Base-by-base conservation (phyloP, 23 red algal species). In the Agarophyton chilense region DNA sequence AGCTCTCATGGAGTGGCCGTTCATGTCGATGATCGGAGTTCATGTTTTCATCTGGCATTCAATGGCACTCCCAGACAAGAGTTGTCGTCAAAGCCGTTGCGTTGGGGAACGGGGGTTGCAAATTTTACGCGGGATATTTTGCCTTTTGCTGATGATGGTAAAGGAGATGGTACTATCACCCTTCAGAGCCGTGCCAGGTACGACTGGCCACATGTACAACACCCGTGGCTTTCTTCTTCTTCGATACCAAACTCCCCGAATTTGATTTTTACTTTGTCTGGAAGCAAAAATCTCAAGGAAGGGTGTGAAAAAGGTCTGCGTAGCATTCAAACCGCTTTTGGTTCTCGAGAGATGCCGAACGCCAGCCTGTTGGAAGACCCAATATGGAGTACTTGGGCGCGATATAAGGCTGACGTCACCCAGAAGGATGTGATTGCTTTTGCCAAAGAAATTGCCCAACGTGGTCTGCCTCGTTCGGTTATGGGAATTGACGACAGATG, bases 311-410 rank as follows among this genome's bases (percentile, higher is more conserved):
- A 71, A 62, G 45, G 78, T 50, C 35, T 80, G 29, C 33, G 50
- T 39, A 50, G 46, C 43, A 19, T 87, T 17, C 64, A 44, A 1
- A 46, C 62, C 3, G 82, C 61, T 16, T 72, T 49, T 38, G 65
- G 66, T 18, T 60, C 83, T 21, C 64, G 62, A 18, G 55, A 58
- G 13, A 62, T 74, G 38, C 51, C 71, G 42, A 56, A 42, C 66
- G 52, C 70, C 42, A 21, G 60, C 35, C 47, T 94, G 75, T 54
- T 98, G 54, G 29, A 89, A 38, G 25, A 91, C 54, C 86, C 91
- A 19, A 98, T 98, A 53, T 98, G 95, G 95, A 94, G 90, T 60
- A 98, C 95, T 35, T 98, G 95, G 95, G 95, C 95, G 40, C 52
- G 81, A 1, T 94, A 86, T 55, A 98, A 98, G 72, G 81, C 81